These are phyloP conservation scores for Zygoascus bituminiphila DNA, from an alignment of 805 yeast species.

Conservation along the genomic window DNA sequence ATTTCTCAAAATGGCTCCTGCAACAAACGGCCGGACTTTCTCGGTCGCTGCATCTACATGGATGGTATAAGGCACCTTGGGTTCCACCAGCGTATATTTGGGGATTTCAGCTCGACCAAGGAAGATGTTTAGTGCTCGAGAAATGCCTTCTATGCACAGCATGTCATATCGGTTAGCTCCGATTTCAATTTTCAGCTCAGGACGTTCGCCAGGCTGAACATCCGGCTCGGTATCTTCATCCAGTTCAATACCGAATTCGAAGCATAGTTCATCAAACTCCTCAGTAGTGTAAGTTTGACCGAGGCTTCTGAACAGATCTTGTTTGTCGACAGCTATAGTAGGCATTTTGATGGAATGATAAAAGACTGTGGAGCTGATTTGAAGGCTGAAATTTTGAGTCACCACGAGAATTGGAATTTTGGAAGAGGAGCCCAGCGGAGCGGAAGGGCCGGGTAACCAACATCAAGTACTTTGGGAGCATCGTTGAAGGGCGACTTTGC, in stretches of 20 bases:
- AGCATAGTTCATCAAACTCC: conserved; percentile 95
- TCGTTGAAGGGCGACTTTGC: neutral
- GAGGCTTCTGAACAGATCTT: conserved; percentile 75
- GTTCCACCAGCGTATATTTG: conserved; percentile 50
- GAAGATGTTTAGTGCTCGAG: conserved; percentile 88
- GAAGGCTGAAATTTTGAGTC: neutral
- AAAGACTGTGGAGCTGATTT: neutral
- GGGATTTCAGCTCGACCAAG: conserved; percentile 65
- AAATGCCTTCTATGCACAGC: conserved; percentile 97
- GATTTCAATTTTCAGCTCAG: conserved; percentile 93
- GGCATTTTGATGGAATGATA: conserved; percentile 54
- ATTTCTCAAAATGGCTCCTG: conserved; percentile 87
- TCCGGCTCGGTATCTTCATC: conserved; percentile 91
- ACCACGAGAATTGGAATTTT: too few relatives aligned
- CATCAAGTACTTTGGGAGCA: neutral
- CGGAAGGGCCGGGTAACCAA: neutral
- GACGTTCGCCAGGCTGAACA: conserved; percentile 74
- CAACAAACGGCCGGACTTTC: conserved; percentile 82
- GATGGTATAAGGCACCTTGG: conserved; percentile 54
- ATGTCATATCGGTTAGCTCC: conserved; percentile 98
- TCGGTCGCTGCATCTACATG: conserved; percentile 62
- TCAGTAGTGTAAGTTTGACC: conserved; percentile 59
- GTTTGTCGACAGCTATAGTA: conserved; percentile 91
- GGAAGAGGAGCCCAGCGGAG: too few relatives aligned
- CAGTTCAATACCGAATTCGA: conserved; percentile 93